Evolutionary conservation across 257 asterid species (phyloP).

Genomic region (Nicotiana sylvestris): DNA sequence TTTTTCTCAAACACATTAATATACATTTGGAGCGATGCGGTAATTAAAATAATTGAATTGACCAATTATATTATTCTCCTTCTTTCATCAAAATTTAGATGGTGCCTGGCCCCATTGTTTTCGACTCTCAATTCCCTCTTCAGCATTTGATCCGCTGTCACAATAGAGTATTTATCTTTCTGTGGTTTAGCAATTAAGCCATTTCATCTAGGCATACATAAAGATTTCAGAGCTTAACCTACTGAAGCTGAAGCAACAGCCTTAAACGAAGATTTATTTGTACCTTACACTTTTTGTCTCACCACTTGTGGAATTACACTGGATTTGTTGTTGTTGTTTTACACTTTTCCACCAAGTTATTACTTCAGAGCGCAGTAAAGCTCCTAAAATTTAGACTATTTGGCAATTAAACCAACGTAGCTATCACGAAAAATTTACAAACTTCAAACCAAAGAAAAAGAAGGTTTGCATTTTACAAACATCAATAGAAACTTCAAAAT

Average conservation of each 20-base stretch:
- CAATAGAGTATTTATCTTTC: neutral
- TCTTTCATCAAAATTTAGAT: neutral
- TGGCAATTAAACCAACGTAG: neutral
- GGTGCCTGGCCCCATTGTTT: neutral
- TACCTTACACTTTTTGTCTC: neutral
- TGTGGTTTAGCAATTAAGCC: neutral
- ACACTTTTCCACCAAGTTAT: neutral
- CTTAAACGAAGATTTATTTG: neutral
- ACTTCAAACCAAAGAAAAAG: neutral
- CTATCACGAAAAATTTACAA: neutral
- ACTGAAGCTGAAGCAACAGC: neutral
- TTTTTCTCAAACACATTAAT: neutral
- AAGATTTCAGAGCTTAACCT: neutral
- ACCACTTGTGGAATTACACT: neutral
- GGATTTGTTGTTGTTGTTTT: too few relatives aligned
- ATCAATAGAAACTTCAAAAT: neutral
- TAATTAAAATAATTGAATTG: neutral
- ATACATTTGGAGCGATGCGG: neutral
- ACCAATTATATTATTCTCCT: neutral
- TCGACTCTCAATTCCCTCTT: neutral
- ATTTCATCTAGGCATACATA: neutral
- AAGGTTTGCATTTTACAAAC: neutral
- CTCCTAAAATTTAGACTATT: neutral
- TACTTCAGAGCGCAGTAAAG: neutral
- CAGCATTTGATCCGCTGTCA: neutral